Base-by-base conservation (phyloP, 2,329 filamentous ascomycete genomes). In the Decorospora gaudefroyi region DNA sequence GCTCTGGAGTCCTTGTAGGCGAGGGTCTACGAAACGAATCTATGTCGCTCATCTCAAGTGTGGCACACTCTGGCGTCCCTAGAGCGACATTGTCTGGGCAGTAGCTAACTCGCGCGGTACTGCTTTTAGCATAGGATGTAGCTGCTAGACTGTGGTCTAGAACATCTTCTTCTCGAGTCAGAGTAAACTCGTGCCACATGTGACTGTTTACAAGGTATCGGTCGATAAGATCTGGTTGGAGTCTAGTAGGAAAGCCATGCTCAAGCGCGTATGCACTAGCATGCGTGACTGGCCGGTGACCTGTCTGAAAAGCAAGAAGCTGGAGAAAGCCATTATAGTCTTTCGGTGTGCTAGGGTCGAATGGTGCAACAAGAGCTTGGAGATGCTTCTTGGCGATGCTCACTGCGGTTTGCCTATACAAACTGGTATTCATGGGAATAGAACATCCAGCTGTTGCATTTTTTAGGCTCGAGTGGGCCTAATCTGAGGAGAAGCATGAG, bases 341-440 rank as follows among this genome's bases (percentile, higher is more conserved):
- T 26, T 43, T 43, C 29, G 32, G 40, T 15, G 19, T 43, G 19
- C 30, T 43, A 12, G 33, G 40, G 19, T 43, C 19, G 15, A 43
- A 37, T 26, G 18, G 13, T 31, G 12, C 9, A 31, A 43, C 27
- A 2, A 43, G 32, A 23, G 16, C n/a, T 5, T 17, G 26, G 9
- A 43, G 17, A 32, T 43, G 26, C 32, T 43, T 43, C 40, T 43
- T 43, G 26, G 40, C 40, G 25, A 43, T 43, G 32, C 40, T 43
- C 4, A 27, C 28, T 17, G 33, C 32, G 11, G 22, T 36, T 31
- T 43, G 13, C n/a, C 32, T 30, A 19, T 42, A 42, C n/a, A 19
- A 12, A 28, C 38, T 42, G 6, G 29, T 42, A 21, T 17, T 42
- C 8, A 27, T 21, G 26, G 18, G 32, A 30, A 30, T 19, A 31